These are phyloP conservation scores for Podospora pseudoanserina DNA, from an alignment of 495 filamentous ascomycete genomes.

Conservation along the genomic window DNA sequence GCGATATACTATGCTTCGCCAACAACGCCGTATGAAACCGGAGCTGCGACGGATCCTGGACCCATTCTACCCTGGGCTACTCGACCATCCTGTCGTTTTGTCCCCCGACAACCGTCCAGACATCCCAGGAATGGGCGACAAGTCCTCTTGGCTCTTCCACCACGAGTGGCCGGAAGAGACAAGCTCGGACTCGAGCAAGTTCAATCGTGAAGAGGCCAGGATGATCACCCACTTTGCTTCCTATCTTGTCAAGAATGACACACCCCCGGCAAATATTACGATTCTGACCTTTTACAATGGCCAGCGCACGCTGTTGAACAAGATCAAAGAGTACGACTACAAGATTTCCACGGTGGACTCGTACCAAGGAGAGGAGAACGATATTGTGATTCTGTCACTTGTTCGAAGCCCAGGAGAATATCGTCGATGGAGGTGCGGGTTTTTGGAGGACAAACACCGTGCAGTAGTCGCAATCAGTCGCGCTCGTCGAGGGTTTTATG, in stretches of 20 bases:
- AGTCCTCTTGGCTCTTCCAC: constrained; percentile 66
- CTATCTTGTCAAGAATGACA: constrained; percentile 68
- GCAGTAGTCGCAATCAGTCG: constrained; percentile 86
- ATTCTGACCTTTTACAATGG: constrained; percentile 90
- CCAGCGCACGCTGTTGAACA: constrained; percentile 64
- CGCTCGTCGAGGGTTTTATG: constrained; percentile 77
- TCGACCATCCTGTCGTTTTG: constrained; percentile 68
- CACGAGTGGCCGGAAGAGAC: constrained; percentile 65
- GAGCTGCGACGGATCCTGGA: constrained; percentile 60
- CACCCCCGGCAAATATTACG: constrained; percentile 61
- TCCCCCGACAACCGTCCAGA: constrained; percentile 44
- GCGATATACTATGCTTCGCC: constrained; percentile 55
- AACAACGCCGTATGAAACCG: constrained; percentile 72
- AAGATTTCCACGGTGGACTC: constrained; percentile 86
- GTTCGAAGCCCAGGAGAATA: constrained; percentile 58
- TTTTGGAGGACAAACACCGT: constrained; percentile 70
- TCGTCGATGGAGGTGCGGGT: constrained; percentile 54
- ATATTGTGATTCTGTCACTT: constrained; percentile 76
- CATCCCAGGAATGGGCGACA: constrained; percentile 75
- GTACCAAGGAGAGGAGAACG: constrained; percentile 94
- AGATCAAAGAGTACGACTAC: constrained; percentile 30
- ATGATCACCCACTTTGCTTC: constrained; percentile 73
- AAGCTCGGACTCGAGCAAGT: constrained; percentile 64
- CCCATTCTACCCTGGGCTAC: constrained; percentile 60
- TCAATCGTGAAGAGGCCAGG: constrained; percentile 69